Conservation (phyloP, 371 early-diverging fungal species). For the Cokeromyces recurvatus region DNA sequence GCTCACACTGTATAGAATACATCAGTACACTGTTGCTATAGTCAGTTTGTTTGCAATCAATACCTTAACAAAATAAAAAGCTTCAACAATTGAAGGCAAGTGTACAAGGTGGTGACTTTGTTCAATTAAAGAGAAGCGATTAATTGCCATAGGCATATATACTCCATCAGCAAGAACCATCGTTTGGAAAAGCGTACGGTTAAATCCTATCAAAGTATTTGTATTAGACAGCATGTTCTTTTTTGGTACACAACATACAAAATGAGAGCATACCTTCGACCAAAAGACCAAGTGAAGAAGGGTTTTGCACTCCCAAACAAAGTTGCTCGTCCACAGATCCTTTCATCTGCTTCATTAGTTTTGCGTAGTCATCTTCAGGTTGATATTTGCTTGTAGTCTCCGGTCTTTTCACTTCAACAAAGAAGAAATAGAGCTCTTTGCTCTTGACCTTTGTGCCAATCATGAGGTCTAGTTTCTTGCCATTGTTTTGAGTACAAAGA, state of each 20-base stretch:
- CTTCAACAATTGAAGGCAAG: not conserved
- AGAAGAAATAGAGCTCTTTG: conserved; percentile 1
- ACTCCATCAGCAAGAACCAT: too few relatives aligned
- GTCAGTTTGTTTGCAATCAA: conserved; percentile 13
- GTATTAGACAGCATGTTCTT: conserved; percentile 13
- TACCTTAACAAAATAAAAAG: conserved; percentile 16
- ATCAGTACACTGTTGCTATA: conserved; percentile 12
- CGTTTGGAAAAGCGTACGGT: too few relatives aligned
- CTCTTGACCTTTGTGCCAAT: conserved; percentile 9
- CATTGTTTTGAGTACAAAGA: too few relatives aligned
- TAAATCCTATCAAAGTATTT: too few relatives aligned
- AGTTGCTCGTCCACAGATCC: conserved; percentile 9
- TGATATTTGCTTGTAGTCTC: conserved; percentile 1
- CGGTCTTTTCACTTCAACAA: conserved; percentile 6
- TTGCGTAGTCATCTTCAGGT: not conserved
- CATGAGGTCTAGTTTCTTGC: conserved; percentile 6
- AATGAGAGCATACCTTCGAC: conserved; percentile 16
- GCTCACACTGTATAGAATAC: conserved; percentile 15
- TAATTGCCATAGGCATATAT: too few relatives aligned
- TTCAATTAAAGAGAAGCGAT: too few relatives aligned
- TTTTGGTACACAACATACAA: conserved; percentile 7
- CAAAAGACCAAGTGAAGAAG: conserved; percentile 11
- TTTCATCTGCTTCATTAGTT: conserved; percentile 10
- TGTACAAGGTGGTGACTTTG: too few relatives aligned
- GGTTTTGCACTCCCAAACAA: conserved; percentile 6